These are phyloP conservation scores for Quercus dentata DNA, from an alignment of 306 rosid genomes.

Conservation along the genomic window DNA sequence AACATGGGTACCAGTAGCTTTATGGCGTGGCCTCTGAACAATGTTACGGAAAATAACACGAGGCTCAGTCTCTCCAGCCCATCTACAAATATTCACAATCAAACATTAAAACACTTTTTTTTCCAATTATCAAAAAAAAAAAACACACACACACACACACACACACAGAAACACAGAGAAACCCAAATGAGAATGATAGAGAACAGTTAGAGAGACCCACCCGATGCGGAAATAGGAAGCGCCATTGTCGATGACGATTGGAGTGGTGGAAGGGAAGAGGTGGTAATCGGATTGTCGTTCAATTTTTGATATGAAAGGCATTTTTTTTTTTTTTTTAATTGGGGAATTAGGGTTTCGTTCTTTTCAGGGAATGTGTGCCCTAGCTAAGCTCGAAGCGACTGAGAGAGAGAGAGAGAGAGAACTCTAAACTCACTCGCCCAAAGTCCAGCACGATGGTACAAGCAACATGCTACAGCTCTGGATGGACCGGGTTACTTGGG, in stretches of 20 bases:
- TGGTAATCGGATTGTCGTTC: conserved; percentile 63
- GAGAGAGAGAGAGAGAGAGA: too few species aligned
- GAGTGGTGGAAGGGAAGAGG: conserved; percentile 51
- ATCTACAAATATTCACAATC: conserved; percentile 41
- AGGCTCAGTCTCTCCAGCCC: conserved; percentile 96
- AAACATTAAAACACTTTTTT: neutral
- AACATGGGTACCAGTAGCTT: conserved; percentile 58
- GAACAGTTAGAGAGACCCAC: conserved; percentile 20
- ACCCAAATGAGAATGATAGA: neutral
- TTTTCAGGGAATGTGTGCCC: neutral
- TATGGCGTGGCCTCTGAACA: conserved; percentile 98
- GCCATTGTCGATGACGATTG: conserved; percentile 87
- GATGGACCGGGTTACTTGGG: neutral
- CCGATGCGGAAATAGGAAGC: conserved; percentile 85
- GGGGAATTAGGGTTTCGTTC: neutral
- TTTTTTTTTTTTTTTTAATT: conserved; percentile 17
- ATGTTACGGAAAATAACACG: conserved; percentile 97
- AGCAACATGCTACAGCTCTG: too few species aligned
- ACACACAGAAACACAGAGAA: too few species aligned
- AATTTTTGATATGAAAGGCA: conserved; percentile 65
- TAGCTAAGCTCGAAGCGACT: conserved; percentile 3
- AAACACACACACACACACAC: too few species aligned
- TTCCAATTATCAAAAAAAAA: too few species aligned
- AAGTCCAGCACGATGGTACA: too few species aligned
- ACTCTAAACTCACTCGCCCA: too few species aligned